Conservation (phyloP, 2,329 filamentous ascomycete genomes). For the Fusarium clavum region DNA sequence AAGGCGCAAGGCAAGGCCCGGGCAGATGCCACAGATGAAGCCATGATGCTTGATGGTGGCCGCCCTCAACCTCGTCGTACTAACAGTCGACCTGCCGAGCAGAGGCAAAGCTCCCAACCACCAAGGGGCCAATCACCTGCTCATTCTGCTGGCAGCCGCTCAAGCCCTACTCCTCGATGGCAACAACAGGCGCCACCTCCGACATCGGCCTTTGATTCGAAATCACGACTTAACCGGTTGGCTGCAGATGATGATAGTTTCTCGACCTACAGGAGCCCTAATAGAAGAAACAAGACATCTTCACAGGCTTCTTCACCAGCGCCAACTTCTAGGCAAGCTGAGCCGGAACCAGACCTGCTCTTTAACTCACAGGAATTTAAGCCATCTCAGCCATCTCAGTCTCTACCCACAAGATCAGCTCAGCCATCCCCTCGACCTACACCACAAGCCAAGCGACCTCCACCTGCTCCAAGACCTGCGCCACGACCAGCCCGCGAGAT, state of each 20-base stretch:
- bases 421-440: slow-evolving; percentile 56
- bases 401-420: slow-evolving; percentile 53
- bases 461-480: slow-evolving; percentile 55
- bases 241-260: slow-evolving; percentile 82
- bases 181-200: slow-evolving; percentile 63
- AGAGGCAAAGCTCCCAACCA: slow-evolving; percentile 48
- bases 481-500: slow-evolving; percentile 67
- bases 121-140: slow-evolving; percentile 64
- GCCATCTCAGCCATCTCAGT: slow-evolving; percentile 50
- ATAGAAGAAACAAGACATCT: slow-evolving; percentile 77
- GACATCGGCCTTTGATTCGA: slow-evolving; percentile 49
- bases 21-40: slow-evolving; percentile 73
- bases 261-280: slow-evolving; percentile 88
- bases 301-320: slow-evolving; percentile 56
- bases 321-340: slow-evolving; percentile 52
- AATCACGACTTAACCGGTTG: slow-evolving; percentile 75
- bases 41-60: slow-evolving; percentile 80
- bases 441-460: slow-evolving; percentile 49
- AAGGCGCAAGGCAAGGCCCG: slow-evolving; percentile 50
- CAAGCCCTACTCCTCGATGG: slow-evolving; percentile 66
- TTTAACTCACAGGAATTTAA: slow-evolving; percentile 59
- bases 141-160: slow-evolving; percentile 57
- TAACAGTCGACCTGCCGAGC: slow-evolving; percentile 46
- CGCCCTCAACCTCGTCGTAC: slow-evolving; percentile 60
- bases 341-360: slow-evolving; percentile 72